phyloP scores from a whole-genome alignment of 306 rosid genomes.

The Pyrus communis region DNA sequence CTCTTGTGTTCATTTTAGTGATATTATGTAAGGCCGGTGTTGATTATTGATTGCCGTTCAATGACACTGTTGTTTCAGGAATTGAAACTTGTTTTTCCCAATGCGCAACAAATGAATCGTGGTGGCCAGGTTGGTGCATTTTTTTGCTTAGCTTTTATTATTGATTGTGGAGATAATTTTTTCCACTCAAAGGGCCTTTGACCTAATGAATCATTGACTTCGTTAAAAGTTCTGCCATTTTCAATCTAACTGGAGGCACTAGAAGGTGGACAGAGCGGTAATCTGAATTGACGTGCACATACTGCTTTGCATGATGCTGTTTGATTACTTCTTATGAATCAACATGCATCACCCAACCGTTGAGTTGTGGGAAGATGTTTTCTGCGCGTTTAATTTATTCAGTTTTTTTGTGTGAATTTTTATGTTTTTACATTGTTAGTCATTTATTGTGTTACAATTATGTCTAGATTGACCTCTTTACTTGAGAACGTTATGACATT shows the following conservation, averaged over 20 bases:
- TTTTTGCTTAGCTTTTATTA: neutral
- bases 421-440: neutral
- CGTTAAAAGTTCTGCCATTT: too few species aligned
- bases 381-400: neutral
- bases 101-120: conserved; percentile 85
- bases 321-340: neutral
- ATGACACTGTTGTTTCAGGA: conserved; percentile 43
- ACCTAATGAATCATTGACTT: too few species aligned
- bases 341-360: neutral
- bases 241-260: too few species aligned
- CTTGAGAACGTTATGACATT: neutral
- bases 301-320: neutral
- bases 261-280: neutral
- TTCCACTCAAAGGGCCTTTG: too few species aligned
- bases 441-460: neutral
- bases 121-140: conserved; percentile 78
- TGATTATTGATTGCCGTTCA: conserved; percentile 1
- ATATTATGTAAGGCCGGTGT: neutral
- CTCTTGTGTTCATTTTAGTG: neutral
- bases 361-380: neutral
- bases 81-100: conserved; percentile 74
- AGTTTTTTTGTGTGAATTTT: neutral
- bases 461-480: neutral
- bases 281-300: neutral
- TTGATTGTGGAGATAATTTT: neutral